Percentiles rank a stretch among this genome's conserved stretches.
Conservation (phyloP, 352 stramenopile species). For the Globisporangium polare region DNA sequence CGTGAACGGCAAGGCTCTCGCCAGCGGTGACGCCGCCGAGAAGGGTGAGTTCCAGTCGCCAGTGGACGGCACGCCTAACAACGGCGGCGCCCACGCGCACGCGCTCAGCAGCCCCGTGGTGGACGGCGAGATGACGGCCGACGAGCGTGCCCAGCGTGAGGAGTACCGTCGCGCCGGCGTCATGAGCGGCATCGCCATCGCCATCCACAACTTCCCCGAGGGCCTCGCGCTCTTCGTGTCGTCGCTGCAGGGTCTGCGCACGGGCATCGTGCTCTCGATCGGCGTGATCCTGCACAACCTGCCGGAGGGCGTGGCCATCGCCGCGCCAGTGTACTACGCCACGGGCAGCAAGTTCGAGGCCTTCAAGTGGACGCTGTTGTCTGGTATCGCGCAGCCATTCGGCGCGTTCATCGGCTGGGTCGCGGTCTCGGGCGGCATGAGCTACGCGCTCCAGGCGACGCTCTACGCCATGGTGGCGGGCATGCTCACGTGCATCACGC, state of each 20-base stretch:
- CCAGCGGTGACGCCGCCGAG: conserved; percentile 16
- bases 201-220: conserved; percentile 97
- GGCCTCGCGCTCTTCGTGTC: conserved; percentile 94
- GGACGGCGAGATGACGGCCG: not conserved
- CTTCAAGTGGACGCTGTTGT: conserved; percentile 89
- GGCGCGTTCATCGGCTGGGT: conserved; percentile 87
- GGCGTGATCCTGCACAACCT: conserved; percentile 97
- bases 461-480: conserved; percentile 91
- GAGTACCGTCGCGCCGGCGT: conserved; percentile 77
- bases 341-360: conserved; percentile 89
- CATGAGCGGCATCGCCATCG: conserved; percentile 92
- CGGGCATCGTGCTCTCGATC: conserved; percentile 90
- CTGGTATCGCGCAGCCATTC: conserved; percentile 86
- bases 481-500: conserved; percentile 93
- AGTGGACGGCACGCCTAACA: conserved; percentile 9
- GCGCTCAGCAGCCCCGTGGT: conserved; percentile 5
- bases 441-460: conserved; percentile 64
- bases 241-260: conserved; percentile 79
- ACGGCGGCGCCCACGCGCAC: not conserved
- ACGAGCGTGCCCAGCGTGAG: conserved; percentile 19
- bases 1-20: conserved; percentile 20
- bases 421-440: conserved; percentile 35
- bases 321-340: conserved; percentile 94
- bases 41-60: conserved; percentile 25
- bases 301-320: conserved; percentile 92